Percentiles rank a stretch among this genome's conserved stretches.
Conservation (phyloP, 2,329 filamentous ascomycete species). For the Ceratocystiopsis brevicomis region DNA sequence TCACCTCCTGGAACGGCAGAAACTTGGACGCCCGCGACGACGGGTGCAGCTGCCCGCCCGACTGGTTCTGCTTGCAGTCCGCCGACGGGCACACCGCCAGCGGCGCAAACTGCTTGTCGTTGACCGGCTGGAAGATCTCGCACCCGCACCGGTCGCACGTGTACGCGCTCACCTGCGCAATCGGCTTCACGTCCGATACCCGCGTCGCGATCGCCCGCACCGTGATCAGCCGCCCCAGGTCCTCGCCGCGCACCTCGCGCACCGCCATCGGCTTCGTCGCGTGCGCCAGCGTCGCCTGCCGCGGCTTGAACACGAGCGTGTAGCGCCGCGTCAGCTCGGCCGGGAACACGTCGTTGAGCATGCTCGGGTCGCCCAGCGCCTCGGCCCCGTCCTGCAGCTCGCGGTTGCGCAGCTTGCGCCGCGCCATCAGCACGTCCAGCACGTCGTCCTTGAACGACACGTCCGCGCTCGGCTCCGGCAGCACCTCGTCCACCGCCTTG, state of each 20-base stretch:
- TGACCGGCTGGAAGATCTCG: slow-evolving; percentile 94
- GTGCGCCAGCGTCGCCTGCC: slow-evolving; percentile 50
- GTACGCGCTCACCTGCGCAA: slow-evolving; percentile 95
- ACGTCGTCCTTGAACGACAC: slow-evolving; percentile 95
- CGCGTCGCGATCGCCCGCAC: slow-evolving; percentile 85
- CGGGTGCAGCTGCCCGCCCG: slow-evolving; percentile 81
- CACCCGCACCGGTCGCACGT: slow-evolving; percentile 91
- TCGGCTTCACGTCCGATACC: slow-evolving; percentile 93
- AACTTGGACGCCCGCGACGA: slow-evolving; percentile 96
- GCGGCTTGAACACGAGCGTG: slow-evolving; percentile 87
- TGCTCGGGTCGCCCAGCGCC: slow-evolving; percentile 41
- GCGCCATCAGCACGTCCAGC: slow-evolving; percentile 87
- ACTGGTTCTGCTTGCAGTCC: slow-evolving; percentile 80
- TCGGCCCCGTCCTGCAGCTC: slow-evolving; percentile 50
- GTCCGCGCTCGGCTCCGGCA: slow-evolving; percentile 62
- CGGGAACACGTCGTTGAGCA: slow-evolving; percentile 65
- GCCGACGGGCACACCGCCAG: slow-evolving; percentile 70
- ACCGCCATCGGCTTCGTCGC: slow-evolving; percentile 58
- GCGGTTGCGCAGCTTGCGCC: slow-evolving; percentile 71
- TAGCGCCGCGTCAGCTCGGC: slow-evolving; percentile 84
- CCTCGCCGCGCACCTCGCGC: slow-evolving; percentile 77
- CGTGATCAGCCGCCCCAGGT: slow-evolving; percentile 84
- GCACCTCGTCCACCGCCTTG: slow-evolving; percentile 65
- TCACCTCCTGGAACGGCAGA: slow-evolving; percentile 91
- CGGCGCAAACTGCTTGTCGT: slow-evolving; percentile 76